Conservation (phyloP, 2,329 filamentous ascomycete species). For the Clonostachys rhizophaga region DNA sequence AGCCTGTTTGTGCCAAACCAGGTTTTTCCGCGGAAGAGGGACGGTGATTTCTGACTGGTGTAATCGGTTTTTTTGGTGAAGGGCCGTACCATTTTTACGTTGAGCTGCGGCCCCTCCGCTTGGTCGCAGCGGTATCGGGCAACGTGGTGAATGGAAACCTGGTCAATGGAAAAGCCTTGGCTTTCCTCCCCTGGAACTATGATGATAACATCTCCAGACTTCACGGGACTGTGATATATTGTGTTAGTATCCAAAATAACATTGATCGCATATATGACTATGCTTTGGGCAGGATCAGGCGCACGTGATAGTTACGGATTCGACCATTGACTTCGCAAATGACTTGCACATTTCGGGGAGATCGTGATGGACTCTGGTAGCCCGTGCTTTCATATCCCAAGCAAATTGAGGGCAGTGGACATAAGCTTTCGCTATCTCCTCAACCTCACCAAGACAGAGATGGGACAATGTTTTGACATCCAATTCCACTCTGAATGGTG, state of each 20-base stretch:
- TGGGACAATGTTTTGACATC: not conserved
- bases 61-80: conserved; percentile 4
- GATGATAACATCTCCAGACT: conserved; percentile 9
- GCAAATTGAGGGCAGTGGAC: conserved; percentile 4
- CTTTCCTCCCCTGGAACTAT: conserved; percentile 4
- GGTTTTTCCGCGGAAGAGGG: conserved; percentile 3
- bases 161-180: conserved; percentile 7
- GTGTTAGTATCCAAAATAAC: not conserved
- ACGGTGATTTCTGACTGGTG: not conserved
- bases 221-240: not conserved
- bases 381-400: conserved; percentile 4
- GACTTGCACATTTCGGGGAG: not conserved
- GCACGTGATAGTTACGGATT: not conserved
- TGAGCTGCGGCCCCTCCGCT: conserved; percentile 9
- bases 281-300: too few species aligned
- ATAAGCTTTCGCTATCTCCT: conserved; percentile 1
- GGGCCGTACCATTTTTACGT: conserved; percentile 12
- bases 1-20: too few species aligned
- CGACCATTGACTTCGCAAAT: not conserved
- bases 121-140: conserved; percentile 10
- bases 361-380: not conserved
- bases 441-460: not conserved
- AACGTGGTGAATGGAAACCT: conserved; percentile 10
- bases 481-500: not conserved
- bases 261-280: too few species aligned